Evolutionary conservation across 257 asterid genomes (phyloP), one percentile per base, ranked within the genome.

Genomic region (Marsdenia floribunda): DNA sequence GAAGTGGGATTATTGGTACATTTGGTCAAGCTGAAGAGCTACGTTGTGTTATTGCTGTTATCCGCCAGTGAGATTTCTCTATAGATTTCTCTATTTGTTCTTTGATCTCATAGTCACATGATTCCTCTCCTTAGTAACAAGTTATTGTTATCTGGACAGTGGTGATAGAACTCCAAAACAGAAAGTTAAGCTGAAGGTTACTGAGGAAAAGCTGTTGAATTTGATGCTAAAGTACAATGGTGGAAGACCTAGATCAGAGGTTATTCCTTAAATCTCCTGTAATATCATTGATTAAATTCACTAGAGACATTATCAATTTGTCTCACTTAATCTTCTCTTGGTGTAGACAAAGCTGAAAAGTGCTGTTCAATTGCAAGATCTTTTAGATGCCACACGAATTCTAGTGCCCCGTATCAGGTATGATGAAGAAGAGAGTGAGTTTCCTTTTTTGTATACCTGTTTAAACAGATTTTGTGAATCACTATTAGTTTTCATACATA

Each of bases 111-210:
- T n/a, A 16, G 26, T 6, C 75, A 46, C 35, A 46, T 24, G 67
- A 49, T 59, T 40, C 73, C 50, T 68, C 58, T 70, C 67, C 46
- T 46, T 35, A 26, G 61, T 14, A 15, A 73, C 58, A 67, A 54
- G 5, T 67, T 11, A 42, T 54, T 75, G 24, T 73, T 76, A 72
- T 79, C 75, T 84, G 73, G 46, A 70, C 96, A 95, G 99, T 82
- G 99, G 99, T 68, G 99, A 95, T 80, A 89, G 99, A 87, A 95
- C 98, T 84, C 98, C 99, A 38, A 94, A 94, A 82, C 99, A 94
- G 87, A 94, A 94, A 78, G 99, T 94, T 90, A 94, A 94, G 89
- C 80, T 94, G 90, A 87, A 85, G 83, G 99, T 92, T 82, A 94
- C 98, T 0, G 98, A 94, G 87, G 99, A 94, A 76, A 94, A 88